Evolutionary conservation across 768 basidiomycete genomes (phyloP), one percentile per base, ranked within the genome.

Genomic region (Pleurotus ostreatus): DNA sequence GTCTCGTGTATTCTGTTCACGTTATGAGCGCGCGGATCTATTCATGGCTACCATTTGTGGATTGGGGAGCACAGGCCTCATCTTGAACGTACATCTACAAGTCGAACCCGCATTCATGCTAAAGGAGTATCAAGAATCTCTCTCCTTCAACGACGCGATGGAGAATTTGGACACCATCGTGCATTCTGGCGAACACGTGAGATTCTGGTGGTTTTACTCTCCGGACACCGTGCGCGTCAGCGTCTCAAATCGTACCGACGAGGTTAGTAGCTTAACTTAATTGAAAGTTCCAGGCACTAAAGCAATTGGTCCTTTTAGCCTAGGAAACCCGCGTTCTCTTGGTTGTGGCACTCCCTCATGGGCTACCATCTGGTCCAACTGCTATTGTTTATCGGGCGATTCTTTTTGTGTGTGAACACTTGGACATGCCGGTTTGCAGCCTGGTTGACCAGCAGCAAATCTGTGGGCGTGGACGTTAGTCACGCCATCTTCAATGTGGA

Each of bases 191-290:
- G 83, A 99, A 70, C 93, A 97, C 67, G 89, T 92, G n/a, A 79
- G 94, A 15, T 78, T 94, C 15, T 97, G 92, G 92, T 99, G 95
- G 95, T 96, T 86, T 72, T 94, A 95, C 2, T 85, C 89, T 48
- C 79, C 84, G 12, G 86, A 86, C 57, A 71, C 71, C 34, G 77
- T 96, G 48, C 81, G 91, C 38, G 80, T 89, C 49, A 89, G 86
- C 64, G 75, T 84, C 60, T 79, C 87, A 30, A 80, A 92, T 71
- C 81, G 94, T 57, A 92, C 92, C 4, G 67, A 68, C 54, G 88
- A 92, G 78, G 94, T 95, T 69, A 51, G 64, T 41, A 34, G 30
- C 30, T 26, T 11, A 38, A 20, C 52, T 26, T 52, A 34, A 34
- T 34, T 34, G 30, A 34, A 34, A 34, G 49, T 45, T 12, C n/a